A percentile compares a stretch with the other conserved stretches of the same genome.
Conservation (phyloP, 1,284 basidiomycete species). For the Ustilago vetiveriae region DNA sequence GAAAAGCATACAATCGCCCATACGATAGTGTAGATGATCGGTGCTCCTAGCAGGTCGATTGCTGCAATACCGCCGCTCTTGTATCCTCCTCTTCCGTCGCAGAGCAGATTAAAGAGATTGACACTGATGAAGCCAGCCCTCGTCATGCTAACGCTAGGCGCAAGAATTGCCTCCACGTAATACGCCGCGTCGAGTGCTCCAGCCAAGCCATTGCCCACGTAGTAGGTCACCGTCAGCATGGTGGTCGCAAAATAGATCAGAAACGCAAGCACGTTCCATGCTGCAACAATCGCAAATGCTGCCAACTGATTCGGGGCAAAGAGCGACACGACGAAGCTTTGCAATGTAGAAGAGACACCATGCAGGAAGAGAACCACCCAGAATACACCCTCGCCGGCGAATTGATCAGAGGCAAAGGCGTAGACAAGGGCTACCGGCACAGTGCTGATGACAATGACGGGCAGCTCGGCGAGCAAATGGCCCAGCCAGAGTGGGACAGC, state of each 20-base stretch:
- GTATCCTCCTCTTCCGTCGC: constrained; percentile 72
- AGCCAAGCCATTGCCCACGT: constrained; percentile 72
- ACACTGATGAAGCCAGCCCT: constrained; percentile 78
- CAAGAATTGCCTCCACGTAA: constrained; percentile 76
- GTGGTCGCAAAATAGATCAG: constrained; percentile 74
- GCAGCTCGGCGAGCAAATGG: constrained; percentile 78
- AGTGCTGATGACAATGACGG: constrained; percentile 72
- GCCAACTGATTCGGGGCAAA: constrained; percentile 74
- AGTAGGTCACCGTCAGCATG: constrained; percentile 77
- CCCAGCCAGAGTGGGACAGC: constrained; percentile 81
- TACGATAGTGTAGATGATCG: constrained; percentile 75
- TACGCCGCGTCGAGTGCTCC: constrained; percentile 73
- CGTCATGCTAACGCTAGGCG: constrained; percentile 77
- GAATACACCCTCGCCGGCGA: constrained; percentile 74
- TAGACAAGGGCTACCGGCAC: constrained; percentile 76
- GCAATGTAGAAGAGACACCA: constrained; percentile 71
- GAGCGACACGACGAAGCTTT: constrained; percentile 37
- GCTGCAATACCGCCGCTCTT: constrained; percentile 64
- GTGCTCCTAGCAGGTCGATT: constrained; percentile 77
- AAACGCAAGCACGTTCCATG: constrained; percentile 79
- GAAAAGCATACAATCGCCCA: constrained; percentile 72
- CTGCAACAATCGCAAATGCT: constrained; percentile 78
- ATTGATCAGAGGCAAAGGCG: constrained; percentile 73
- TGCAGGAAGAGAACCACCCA: constrained; percentile 79
- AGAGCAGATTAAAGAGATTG: constrained; percentile 80